These are phyloP conservation scores for Fusarium sp. DNA, from an alignment of 2,329 filamentous ascomycete genomes.

Conservation along the genomic window DNA sequence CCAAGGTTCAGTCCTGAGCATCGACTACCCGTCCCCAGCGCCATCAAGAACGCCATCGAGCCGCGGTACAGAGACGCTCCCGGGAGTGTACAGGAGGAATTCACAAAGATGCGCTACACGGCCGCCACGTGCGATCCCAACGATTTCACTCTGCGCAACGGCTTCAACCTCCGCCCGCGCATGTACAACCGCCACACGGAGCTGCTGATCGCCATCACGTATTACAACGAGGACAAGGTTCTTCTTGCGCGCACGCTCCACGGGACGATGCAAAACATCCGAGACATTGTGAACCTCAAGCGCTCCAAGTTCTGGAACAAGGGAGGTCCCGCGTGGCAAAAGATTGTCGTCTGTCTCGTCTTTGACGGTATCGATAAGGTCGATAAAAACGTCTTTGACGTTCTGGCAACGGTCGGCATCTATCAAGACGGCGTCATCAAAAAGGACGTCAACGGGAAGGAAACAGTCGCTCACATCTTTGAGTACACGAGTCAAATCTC, in stretches of 20 bases:
- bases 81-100: constrained; percentile 37
- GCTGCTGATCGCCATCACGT: constrained; percentile 42
- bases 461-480: constrained; percentile 42
- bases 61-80: constrained; percentile 35
- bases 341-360: constrained; percentile 42
- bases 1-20: constrained; percentile 42
- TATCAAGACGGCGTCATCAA: constrained; percentile 44
- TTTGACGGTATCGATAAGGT: constrained; percentile 43
- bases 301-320: constrained; percentile 44
- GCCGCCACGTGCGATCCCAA: constrained; percentile 44
- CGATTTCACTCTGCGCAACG: constrained; percentile 42
- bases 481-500: constrained; percentile 45
- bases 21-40: constrained; percentile 43
- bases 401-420: constrained; percentile 40
- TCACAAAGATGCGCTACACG: constrained; percentile 43
- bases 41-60: constrained; percentile 42
- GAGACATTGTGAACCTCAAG: constrained; percentile 42
- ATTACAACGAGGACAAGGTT: constrained; percentile 45
- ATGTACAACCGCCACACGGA: constrained; percentile 45
- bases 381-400: constrained; percentile 43
- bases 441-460: constrained; percentile 43
- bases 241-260: constrained; percentile 41
- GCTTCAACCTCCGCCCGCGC: constrained; percentile 41
- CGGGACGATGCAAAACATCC: constrained; percentile 41
- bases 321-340: constrained; percentile 42